A percentile compares a stretch with the other conserved stretches of the same genome.
phyloP scores from a whole-genome alignment of 192 early-diverging fungal genomes.

The Diversispora eburnea region DNA sequence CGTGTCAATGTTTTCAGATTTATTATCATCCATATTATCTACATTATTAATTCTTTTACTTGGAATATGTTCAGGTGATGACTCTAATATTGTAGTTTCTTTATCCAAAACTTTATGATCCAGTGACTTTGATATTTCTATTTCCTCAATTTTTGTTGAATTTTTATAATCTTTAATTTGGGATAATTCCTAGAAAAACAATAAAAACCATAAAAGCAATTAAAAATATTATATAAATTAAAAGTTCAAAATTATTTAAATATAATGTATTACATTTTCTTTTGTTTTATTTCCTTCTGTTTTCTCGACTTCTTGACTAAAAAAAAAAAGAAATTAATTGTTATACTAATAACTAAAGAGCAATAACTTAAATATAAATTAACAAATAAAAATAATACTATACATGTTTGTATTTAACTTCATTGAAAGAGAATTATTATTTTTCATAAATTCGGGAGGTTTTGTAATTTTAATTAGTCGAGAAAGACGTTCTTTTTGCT shows the following conservation, averaged over 20 bases:
- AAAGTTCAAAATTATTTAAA: too few relatives aligned
- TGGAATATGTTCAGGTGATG: neutral
- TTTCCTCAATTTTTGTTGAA: neutral
- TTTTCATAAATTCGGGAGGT: constrained; percentile 37
- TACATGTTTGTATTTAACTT: neutral
- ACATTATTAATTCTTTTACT: neutral
- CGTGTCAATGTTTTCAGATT: too few relatives aligned
- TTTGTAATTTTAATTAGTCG: constrained; percentile 48
- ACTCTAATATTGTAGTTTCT: neutral
- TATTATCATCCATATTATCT: neutral
- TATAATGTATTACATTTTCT: too few relatives aligned
- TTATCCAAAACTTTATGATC: neutral
- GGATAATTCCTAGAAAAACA: too few relatives aligned
- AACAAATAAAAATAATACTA: neutral
- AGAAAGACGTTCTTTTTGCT: constrained; percentile 43
- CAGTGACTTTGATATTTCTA: neutral
- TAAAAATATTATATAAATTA: too few relatives aligned
- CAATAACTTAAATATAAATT: neutral
- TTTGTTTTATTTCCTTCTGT: too few relatives aligned
- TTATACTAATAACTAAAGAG: too few relatives aligned
- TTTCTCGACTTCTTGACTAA: too few relatives aligned
- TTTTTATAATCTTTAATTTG: neutral
- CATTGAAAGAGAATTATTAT: neutral
- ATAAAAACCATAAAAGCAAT: too few relatives aligned
- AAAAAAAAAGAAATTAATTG: too few relatives aligned